phyloP scores from a whole-genome alignment of 1,284 basidiomycete genomes.

The Fomitiporia mediterranea region DNA sequence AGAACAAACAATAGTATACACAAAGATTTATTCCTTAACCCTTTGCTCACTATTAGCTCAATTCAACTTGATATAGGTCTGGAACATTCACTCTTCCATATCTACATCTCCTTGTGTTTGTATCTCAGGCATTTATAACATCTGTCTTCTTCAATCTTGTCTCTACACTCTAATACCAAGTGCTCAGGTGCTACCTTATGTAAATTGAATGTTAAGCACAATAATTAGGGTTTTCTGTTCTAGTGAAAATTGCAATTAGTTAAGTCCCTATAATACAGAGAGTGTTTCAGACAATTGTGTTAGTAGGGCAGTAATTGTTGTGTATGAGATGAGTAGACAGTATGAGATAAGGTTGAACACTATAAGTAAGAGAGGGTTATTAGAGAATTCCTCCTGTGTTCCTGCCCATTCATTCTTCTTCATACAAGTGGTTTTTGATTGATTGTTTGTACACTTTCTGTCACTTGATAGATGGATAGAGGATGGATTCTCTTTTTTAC shows the following conservation, averaged over 20 bases:
- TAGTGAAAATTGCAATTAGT: conserved; percentile 81
- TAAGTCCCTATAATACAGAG: conserved; percentile 90
- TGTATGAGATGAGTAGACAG: conserved; percentile 79
- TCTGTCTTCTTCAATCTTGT: conserved; percentile 97
- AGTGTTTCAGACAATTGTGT: conserved; percentile 89
- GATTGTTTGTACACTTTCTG: not conserved
- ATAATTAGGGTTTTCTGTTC: conserved; percentile 80
- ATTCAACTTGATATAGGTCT: too few relatives aligned
- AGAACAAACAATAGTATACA: conserved; percentile 94
- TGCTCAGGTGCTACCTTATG: conserved; percentile 71
- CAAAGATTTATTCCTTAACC: too few relatives aligned
- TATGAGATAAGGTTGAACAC: conserved; percentile 61
- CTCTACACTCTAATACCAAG: conserved; percentile 91
- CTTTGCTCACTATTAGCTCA: too few relatives aligned
- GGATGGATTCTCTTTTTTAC: too few relatives aligned
- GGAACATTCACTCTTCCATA: not conserved
- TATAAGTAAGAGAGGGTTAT: not conserved
- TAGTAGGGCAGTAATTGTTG: conserved; percentile 61
- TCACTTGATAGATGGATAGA: too few relatives aligned
- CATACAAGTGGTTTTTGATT: not conserved
- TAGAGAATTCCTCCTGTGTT: not conserved
- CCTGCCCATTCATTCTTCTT: too few relatives aligned
- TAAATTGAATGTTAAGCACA: conserved; percentile 87
- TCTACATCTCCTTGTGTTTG: not conserved
- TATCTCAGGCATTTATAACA: conserved; percentile 82